phyloP scores from a whole-genome alignment of 2,329 filamentous ascomycete species.

The Hypoxylon sp. region DNA sequence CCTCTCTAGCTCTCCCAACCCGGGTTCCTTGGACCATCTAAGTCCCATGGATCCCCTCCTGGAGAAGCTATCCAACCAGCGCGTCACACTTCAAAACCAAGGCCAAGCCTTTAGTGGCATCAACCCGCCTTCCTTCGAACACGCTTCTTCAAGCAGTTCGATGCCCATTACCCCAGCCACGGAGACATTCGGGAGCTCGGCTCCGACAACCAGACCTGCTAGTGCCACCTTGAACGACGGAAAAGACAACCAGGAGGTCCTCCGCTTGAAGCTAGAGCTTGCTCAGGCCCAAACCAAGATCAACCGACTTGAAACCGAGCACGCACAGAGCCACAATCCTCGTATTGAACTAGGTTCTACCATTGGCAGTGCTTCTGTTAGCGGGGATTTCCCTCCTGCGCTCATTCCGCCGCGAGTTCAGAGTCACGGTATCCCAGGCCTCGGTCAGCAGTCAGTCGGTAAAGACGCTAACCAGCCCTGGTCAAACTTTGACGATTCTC shows the following conservation, averaged over 20 bases:
- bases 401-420: conserved; percentile 43
- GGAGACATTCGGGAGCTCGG: conserved; percentile 60
- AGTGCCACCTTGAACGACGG: conserved; percentile 59
- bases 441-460: conserved; percentile 49
- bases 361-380: conserved; percentile 42
- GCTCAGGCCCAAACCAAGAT: conserved; percentile 76
- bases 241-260: conserved; percentile 63
- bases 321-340: conserved; percentile 69
- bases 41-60: conserved; percentile 76
- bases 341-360: conserved; percentile 66
- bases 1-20: conserved; percentile 47
- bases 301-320: conserved; percentile 74
- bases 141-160: conserved; percentile 64
- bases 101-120: conserved; percentile 59
- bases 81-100: conserved; percentile 66
- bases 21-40: conserved; percentile 73
- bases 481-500: conserved; percentile 62
- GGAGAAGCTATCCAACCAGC: conserved; percentile 77
- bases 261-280: conserved; percentile 75
- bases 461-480: conserved; percentile 58
- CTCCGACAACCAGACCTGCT: conserved; percentile 60
- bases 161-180: conserved; percentile 69
- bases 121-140: conserved; percentile 53
- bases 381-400: conserved; percentile 40
- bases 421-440: conserved; percentile 36